These are phyloP conservation scores for Cutaneotrichosporon cutaneum DNA, from an alignment of 1,284 basidiomycete genomes.

Conservation along the genomic window DNA sequence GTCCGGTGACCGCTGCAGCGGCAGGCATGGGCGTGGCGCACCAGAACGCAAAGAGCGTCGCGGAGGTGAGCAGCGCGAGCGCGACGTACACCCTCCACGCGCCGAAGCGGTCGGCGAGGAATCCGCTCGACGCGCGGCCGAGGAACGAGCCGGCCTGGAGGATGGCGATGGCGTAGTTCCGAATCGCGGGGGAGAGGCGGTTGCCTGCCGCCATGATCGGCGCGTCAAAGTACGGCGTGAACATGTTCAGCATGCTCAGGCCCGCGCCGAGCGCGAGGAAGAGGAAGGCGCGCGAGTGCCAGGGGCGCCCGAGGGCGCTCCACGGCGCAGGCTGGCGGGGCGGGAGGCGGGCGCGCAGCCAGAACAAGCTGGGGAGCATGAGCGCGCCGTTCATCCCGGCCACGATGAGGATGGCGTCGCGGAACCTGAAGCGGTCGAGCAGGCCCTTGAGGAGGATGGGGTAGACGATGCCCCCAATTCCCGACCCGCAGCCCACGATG, in stretches of 20 bases:
- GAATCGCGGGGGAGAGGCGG: slow-evolving; percentile 10
- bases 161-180: slow-evolving; percentile 26
- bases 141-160: slow-evolving; percentile 31
- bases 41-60: slow-evolving; percentile 30
- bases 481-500: slow-evolving; percentile 45
- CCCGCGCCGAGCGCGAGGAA: slow-evolving; percentile 37
- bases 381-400: slow-evolving; percentile 29
- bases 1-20: slow-evolving; percentile 31
- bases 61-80: slow-evolving; percentile 20
- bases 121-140: slow-evolving; percentile 27
- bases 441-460: slow-evolving; percentile 39
- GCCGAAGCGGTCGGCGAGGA: slow-evolving; percentile 29
- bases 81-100: slow-evolving; percentile 27
- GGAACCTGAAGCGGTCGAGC: slow-evolving; percentile 9
- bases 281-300: slow-evolving; percentile 33
- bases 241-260: slow-evolving; percentile 38
- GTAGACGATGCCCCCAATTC: slow-evolving; percentile 46
- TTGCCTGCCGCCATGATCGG: slow-evolving; percentile 21
- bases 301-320: slow-evolving; percentile 25
- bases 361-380: slow-evolving; percentile 28
- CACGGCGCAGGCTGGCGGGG: slow-evolving; percentile 22
- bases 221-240: slow-evolving; percentile 29
- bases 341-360: slow-evolving; percentile 27
- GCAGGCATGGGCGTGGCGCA: slow-evolving; percentile 22
- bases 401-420: slow-evolving; percentile 27